Conservation (phyloP, 441 rosid species). For the Sinapis alba region DNA sequence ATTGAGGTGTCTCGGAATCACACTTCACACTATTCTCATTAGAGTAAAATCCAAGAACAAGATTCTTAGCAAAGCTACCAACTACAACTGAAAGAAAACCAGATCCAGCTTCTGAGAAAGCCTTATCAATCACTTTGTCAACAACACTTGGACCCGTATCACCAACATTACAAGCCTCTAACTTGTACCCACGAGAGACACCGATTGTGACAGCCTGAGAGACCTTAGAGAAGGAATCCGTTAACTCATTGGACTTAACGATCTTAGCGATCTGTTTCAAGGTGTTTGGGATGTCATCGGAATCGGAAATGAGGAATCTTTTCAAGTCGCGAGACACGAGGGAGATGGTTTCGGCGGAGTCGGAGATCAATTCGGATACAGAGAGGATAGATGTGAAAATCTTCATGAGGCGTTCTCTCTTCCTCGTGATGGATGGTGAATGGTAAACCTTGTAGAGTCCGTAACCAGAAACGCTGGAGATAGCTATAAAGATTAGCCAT, state of each 20-base stretch:
- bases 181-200: conserved; percentile 54
- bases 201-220: conserved; percentile 72
- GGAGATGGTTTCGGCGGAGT: conserved; percentile 62
- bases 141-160: conserved; percentile 37
- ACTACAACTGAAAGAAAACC: conserved; percentile 80
- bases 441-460: conserved; percentile 64
- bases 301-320: conserved; percentile 68
- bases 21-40: conserved; percentile 18
- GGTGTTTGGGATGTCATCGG: conserved; percentile 79
- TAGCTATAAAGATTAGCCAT: conserved; percentile 56
- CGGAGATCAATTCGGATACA: conserved; percentile 65
- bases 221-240: conserved; percentile 54
- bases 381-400: conserved; percentile 61
- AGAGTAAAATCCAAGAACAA: conserved; percentile 76
- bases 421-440: conserved; percentile 50
- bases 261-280: conserved; percentile 84
- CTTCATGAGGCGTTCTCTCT: conserved; percentile 56
- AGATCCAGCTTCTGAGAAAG: conserved; percentile 68
- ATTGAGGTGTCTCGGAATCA: conserved; percentile 47
- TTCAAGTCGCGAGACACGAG: conserved; percentile 75
- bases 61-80: conserved; percentile 90
- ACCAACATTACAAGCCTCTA: conserved; percentile 21
- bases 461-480: conserved; percentile 59
- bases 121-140: conserved; percentile 66
- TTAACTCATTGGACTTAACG: conserved; percentile 57